Percentiles rank a stretch among this genome's conserved stretches.
phyloP scores from a whole-genome alignment of 345 rosid species.

The Euphorbia pulcherrima region DNA sequence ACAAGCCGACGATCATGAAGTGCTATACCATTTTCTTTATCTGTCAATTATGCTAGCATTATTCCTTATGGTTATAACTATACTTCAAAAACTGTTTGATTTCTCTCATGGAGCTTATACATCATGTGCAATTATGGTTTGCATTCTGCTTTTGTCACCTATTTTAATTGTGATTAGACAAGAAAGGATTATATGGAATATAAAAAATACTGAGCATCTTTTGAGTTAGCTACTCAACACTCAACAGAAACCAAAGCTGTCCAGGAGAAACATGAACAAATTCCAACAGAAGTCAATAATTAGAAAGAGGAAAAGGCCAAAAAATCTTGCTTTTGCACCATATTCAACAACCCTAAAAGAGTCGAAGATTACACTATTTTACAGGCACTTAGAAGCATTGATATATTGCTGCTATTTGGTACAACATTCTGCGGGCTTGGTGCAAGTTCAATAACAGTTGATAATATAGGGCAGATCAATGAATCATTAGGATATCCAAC shows the following conservation, averaged over 20 bases:
- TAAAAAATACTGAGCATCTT: constrained; percentile 24
- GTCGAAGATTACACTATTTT: constrained; percentile 88
- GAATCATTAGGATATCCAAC: constrained; percentile 85
- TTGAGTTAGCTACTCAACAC: constrained; percentile 18
- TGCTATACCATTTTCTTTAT: too few species aligned
- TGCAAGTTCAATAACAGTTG: constrained; percentile 70
- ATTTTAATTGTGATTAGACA: constrained; percentile 54
- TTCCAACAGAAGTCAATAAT: neutral
- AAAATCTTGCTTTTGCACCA: constrained; percentile 47
- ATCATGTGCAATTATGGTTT: too few species aligned
- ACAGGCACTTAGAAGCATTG: constrained; percentile 69
- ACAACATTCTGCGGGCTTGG: constrained; percentile 76
- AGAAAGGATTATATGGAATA: constrained; percentile 57
- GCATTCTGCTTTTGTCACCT: too few species aligned
- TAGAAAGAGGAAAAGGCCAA: constrained; percentile 16
- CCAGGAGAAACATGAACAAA: constrained; percentile 1
- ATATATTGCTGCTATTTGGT: constrained; percentile 57
- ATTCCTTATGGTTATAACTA: too few species aligned
- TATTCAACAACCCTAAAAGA: constrained; percentile 54
- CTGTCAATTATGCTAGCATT: too few species aligned
- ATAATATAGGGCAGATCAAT: constrained; percentile 86
- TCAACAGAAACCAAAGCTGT: neutral
- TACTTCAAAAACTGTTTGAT: too few species aligned
- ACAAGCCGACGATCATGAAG: too few species aligned
- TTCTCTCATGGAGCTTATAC: too few species aligned